Conservation (phyloP, 208 protist species). For the Crithidia fasciculata region DNA sequence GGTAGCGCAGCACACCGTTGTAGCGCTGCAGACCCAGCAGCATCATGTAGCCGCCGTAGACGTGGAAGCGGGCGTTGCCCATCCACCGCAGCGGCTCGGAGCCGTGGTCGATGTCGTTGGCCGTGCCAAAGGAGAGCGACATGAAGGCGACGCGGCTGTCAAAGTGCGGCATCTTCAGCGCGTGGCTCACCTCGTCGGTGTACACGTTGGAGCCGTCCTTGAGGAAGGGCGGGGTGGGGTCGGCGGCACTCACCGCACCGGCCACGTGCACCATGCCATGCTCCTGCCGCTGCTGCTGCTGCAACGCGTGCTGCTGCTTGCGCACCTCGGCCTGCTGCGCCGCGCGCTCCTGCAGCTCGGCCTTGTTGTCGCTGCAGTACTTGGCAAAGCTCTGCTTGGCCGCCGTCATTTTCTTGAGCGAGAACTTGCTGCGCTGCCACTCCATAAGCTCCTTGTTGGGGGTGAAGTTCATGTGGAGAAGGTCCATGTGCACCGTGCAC, state of each 20-base stretch:
- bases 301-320: neutral
- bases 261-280: neutral
- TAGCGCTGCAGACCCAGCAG: conserved; percentile 65
- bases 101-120: conserved; percentile 87
- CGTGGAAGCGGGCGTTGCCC: conserved; percentile 81
- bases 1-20: conserved; percentile 66
- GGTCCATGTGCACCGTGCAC: conserved; percentile 55
- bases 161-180: conserved; percentile 50
- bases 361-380: conserved; percentile 27
- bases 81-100: conserved; percentile 87
- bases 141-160: conserved; percentile 79
- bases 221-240: conserved; percentile 46
- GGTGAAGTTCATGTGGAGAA: conserved; percentile 65
- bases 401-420: conserved; percentile 11
- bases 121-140: conserved; percentile 82
- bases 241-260: conserved; percentile 5
- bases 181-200: conserved; percentile 40
- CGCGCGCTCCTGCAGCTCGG: conserved; percentile 35
- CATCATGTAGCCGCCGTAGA: conserved; percentile 71
- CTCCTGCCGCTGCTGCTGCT: neutral
- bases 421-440: conserved; percentile 29
- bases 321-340: neutral
- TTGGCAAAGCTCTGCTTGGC: conserved; percentile 32
- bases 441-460: conserved; percentile 44
- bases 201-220: conserved; percentile 54